These are phyloP conservation scores for Rhodotorula babjevae DNA, from an alignment of 768 basidiomycete genomes.

Conservation along the genomic window DNA sequence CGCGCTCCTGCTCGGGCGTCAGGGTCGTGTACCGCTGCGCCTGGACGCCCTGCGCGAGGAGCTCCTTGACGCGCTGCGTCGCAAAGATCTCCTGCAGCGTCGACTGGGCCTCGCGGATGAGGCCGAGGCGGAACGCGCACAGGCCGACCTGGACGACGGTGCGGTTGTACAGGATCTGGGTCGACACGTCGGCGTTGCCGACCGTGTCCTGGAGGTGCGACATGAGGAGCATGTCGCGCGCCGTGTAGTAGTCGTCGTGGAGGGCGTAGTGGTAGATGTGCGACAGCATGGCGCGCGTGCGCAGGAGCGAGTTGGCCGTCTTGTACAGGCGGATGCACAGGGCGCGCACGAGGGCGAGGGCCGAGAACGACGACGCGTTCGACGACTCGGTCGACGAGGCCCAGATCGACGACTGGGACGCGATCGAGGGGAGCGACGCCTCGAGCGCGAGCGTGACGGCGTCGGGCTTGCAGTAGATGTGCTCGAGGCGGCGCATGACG, in stretches of 20 bases:
- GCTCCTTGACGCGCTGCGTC: constrained; percentile 92
- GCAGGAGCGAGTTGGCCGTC: constrained; percentile 79
- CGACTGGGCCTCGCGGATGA: constrained; percentile 87
- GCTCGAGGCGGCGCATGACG: constrained; percentile 90
- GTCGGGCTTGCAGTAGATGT: constrained; percentile 98
- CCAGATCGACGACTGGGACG: constrained; percentile 52
- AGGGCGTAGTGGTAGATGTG: constrained; percentile 97
- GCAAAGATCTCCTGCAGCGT: constrained; percentile 93
- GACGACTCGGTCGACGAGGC: constrained; percentile 54
- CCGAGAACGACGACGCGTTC: constrained; percentile 17
- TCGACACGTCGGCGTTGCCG: constrained; percentile 90
- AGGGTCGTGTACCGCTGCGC: constrained; percentile 63
- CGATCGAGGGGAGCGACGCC: constrained; percentile 57
- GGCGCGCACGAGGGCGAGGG: constrained; percentile 66
- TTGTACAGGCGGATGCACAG: constrained; percentile 91
- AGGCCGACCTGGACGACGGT: constrained; percentile 95
- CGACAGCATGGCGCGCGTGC: constrained; percentile 93
- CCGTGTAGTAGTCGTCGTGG: constrained; percentile 92
- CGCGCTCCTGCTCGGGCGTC: constrained; percentile 91
- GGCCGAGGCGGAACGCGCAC: constrained; percentile 89
- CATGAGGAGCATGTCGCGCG: constrained; percentile 97
- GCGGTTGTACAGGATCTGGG: constrained; percentile 96
- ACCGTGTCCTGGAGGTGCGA: constrained; percentile 96
- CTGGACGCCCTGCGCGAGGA: constrained; percentile 93
- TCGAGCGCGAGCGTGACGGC: constrained; percentile 87